Evolutionary conservation across 2,329 filamentous ascomycete species (phyloP).

Genomic region (Cordyceps cicadae): DNA sequence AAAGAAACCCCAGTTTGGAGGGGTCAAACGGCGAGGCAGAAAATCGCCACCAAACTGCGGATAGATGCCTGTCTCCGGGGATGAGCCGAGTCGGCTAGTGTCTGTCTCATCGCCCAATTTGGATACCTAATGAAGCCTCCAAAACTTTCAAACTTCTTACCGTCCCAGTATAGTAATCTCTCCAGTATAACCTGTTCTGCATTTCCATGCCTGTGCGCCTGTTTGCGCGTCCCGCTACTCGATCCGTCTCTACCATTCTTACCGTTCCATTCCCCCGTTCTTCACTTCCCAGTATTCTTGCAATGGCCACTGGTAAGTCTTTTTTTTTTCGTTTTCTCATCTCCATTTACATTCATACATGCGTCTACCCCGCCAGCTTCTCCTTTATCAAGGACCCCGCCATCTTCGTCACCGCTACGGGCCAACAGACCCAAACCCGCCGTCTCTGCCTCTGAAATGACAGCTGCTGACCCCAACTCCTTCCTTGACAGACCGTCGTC

Average conservation of each 20-base stretch:
- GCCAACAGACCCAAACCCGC: neutral
- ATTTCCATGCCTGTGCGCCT: slow-evolving; percentile 9
- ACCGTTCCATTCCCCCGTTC: neutral
- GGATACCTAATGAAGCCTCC: neutral
- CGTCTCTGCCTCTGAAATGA: too few relatives aligned
- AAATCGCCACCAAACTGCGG: neutral
- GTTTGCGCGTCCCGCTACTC: neutral
- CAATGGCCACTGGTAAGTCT: slow-evolving; percentile 7
- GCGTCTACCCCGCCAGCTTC: neutral
- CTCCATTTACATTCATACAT: too few relatives aligned
- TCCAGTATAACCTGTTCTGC: neutral
- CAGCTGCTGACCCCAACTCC: neutral
- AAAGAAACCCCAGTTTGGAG: neutral
- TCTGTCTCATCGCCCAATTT: neutral
- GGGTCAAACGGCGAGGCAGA: neutral
- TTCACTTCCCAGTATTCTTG: neutral
- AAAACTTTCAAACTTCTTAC: neutral
- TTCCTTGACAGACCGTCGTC: slow-evolving; percentile 39
- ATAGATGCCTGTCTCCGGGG: neutral
- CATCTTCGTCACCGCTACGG: slow-evolving; percentile 3
- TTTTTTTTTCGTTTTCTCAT: neutral
- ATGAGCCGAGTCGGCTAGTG: slow-evolving; percentile 7
- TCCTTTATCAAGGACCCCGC: neutral
- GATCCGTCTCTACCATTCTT: neutral
- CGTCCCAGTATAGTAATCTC: neutral